phyloP scores from a whole-genome alignment of 108 stramenopile genomes.

The Discostella stelligeroides region DNA sequence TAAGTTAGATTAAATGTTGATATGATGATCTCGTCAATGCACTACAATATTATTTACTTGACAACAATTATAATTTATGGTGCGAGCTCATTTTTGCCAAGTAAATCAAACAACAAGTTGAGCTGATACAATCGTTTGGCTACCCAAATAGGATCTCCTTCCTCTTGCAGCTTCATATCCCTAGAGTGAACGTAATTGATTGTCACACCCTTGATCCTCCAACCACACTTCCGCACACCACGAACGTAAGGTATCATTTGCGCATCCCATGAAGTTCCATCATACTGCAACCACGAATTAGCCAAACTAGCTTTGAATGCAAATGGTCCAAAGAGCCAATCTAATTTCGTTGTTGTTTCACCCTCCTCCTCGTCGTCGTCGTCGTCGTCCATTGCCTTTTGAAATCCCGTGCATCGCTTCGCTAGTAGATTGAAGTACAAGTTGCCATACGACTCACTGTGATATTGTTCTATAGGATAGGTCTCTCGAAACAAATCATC shows the following conservation, averaged over 20 bases:
- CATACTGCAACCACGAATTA: constrained; percentile 47
- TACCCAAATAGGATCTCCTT: constrained; percentile 44
- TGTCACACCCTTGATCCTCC: constrained; percentile 40
- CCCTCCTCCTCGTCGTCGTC: no score
- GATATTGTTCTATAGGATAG: constrained; percentile 77
- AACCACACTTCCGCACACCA: constrained; percentile 30
- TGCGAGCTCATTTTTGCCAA: constrained; percentile 32
- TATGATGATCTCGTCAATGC: no score
- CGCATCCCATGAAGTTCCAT: constrained; percentile 63
- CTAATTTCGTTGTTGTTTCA: no score
- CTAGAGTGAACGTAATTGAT: constrained; percentile 46
- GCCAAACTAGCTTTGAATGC: constrained; percentile 44
- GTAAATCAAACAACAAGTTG: constrained; percentile 55
- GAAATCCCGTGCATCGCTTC: constrained; percentile 25
- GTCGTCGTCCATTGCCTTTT: neutral
- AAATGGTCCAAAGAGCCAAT: constrained; percentile 69
- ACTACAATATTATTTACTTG: no score
- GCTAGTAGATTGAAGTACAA: constrained; percentile 54
- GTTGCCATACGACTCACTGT: constrained; percentile 64
- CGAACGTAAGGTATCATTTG: constrained; percentile 60
- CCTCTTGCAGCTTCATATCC: constrained; percentile 63
- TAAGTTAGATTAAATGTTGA: no score
- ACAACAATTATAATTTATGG: no score
- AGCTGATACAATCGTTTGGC: constrained; percentile 61
- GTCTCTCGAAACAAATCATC: constrained; percentile 42